Evolutionary conservation across 306 rosid genomes (phyloP).

Genomic region (Hippophae rhamnoides): DNA sequence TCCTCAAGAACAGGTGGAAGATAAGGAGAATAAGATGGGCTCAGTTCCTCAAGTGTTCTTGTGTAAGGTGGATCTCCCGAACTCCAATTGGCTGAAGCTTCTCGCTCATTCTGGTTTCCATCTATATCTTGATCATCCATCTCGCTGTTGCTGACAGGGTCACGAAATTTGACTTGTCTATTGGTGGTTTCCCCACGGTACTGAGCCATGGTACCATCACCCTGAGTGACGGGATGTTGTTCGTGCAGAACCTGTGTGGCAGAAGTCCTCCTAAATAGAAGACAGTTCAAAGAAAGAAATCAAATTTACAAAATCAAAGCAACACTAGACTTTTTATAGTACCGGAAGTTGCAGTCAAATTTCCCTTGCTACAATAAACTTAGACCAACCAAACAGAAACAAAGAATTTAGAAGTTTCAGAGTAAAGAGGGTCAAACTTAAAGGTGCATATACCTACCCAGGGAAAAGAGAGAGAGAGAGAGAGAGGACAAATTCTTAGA

Average conservation of each 20-base stretch:
- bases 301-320: background rate
- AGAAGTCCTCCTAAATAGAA: constrained; percentile 37
- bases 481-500: no score
- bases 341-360: no score
- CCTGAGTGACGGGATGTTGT: constrained; percentile 32
- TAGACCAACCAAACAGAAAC: no score
- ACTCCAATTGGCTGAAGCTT: constrained; percentile 48
- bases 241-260: constrained; percentile 28
- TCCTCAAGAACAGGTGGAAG: constrained; percentile 84
- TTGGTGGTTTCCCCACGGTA: constrained; percentile 56
- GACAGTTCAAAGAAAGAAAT: constrained; percentile 25
- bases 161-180: constrained; percentile 85
- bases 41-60: constrained; percentile 55
- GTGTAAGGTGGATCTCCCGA: constrained; percentile 57
- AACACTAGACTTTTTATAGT: no score
- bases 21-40: constrained; percentile 59
- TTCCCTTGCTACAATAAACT: no score
- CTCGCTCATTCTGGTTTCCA: constrained; percentile 60
- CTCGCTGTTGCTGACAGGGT: constrained; percentile 57
- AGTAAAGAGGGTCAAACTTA: no score
- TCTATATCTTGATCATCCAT: constrained; percentile 61
- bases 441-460: no score
- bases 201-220: constrained; percentile 26
- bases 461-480: no score
- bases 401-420: no score